Base-by-base conservation (phyloP, 345 rosid species). In the Eucalyptus cloeziana region DNA sequence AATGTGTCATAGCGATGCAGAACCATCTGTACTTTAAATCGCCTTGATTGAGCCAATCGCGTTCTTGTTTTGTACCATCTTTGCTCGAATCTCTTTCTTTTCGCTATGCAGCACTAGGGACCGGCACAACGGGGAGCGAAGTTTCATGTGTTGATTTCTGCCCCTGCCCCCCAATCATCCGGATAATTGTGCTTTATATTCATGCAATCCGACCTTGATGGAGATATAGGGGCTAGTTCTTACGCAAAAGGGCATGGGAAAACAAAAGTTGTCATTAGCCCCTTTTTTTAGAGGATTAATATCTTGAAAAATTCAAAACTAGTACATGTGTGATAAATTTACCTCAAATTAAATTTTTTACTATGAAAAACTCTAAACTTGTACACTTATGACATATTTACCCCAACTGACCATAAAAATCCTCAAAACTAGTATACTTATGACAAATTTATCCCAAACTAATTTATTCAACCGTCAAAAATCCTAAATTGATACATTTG, bases 381-480 rank as follows among this genome's bases (percentile, higher is more conserved):
- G 5, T 49, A 49, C 2, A 49, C 11, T 3, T 11, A 13, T 49
- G 50, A 49, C 4, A 11, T 11, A 49, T 47, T 49, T 49, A 11
- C 1, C 50, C 50, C 4, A 49, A 10, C 45, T 44, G 8, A 8
- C 15, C 0, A 11, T 49, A 13, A 49, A 49, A 49, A 49, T 3
- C 5, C 5, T 5, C 3, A 49, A 49, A 49, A 4, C 2, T 13
- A 0, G 4, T 56, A 56, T 2, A 1, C 0, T 0, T 9, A 1
- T 56, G 0, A 56, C 2, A 56, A 54, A 56, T 56, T 56, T 56
- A 56, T 0, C 1, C 6, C 9, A 52, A 16, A 52, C 21, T 51
- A 51, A 51, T 49, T 49, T 49, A 49, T 49, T 49, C 2, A 49
- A 49, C 2, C 15, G 2, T 49, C 0, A 16, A 54, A 54, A 54